phyloP scores from a whole-genome alignment of 2,329 filamentous ascomycete genomes.

The Hymenoscyphus occultus region DNA sequence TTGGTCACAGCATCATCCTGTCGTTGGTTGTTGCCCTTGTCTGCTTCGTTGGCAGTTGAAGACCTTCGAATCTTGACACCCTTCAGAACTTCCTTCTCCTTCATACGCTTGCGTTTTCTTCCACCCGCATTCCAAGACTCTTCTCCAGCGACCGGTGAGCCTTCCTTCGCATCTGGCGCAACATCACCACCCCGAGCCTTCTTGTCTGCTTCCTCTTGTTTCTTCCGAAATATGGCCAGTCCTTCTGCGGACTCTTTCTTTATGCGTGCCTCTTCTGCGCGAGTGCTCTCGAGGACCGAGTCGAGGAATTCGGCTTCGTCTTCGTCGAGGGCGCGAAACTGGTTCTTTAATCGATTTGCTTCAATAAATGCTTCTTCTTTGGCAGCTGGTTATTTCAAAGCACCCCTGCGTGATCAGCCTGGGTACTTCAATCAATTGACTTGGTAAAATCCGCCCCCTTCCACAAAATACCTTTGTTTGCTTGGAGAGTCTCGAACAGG shows the following conservation, averaged over 20 bases:
- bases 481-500: slow-evolving; percentile 73
- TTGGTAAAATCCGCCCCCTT: neutral
- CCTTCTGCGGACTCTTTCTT: slow-evolving; percentile 56
- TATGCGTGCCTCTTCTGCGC: slow-evolving; percentile 53
- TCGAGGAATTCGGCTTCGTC: slow-evolving; percentile 76
- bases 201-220: slow-evolving; percentile 40
- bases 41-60: slow-evolving; percentile 25
- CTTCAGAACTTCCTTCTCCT: slow-evolving; percentile 39
- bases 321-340: slow-evolving; percentile 74
- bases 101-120: slow-evolving; percentile 41
- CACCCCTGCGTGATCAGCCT: slow-evolving; percentile 37
- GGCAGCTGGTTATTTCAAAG: slow-evolving; percentile 51
- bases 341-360: slow-evolving; percentile 66
- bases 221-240: slow-evolving; percentile 53
- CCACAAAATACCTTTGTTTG: slow-evolving; percentile 67
- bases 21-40: slow-evolving; percentile 8
- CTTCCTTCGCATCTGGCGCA: slow-evolving; percentile 21
- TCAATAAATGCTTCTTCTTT: slow-evolving; percentile 84
- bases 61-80: slow-evolving; percentile 35
- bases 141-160: slow-evolving; percentile 23
- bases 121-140: slow-evolving; percentile 39
- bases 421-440: neutral
- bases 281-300: slow-evolving; percentile 49
- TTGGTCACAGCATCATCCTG: neutral
- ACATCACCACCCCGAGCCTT: slow-evolving; percentile 25